These are phyloP conservation scores for Kurtzmaniella quercitrusa DNA, from an alignment of 1,139 yeast species.

Conservation along the genomic window DNA sequence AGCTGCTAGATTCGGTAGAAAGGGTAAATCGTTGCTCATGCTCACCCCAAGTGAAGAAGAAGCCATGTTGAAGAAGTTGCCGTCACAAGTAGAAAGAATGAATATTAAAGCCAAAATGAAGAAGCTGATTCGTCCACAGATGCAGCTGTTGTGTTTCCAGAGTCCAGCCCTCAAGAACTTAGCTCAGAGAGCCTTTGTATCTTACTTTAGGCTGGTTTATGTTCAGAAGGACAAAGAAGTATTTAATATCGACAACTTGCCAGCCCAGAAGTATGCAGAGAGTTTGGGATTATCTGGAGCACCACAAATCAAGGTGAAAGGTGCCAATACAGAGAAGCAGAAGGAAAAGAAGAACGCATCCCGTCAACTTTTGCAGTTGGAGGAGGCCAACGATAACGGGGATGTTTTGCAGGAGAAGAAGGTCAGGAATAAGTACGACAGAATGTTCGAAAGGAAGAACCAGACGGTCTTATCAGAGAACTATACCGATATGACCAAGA, in stretches of 20 bases:
- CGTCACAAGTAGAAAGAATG: conserved; percentile 66
- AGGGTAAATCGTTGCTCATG: conserved; percentile 82
- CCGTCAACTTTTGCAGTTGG: conserved; percentile 55
- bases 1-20: conserved; percentile 88
- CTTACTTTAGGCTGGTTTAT: conserved; percentile 80
- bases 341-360: conserved; percentile 83
- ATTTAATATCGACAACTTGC: conserved; percentile 70
- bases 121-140: conserved; percentile 74
- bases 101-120: conserved; percentile 74
- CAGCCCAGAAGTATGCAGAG: conserved; percentile 79
- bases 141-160: conserved; percentile 87
- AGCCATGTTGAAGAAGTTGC: conserved; percentile 65
- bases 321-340: conserved; percentile 35
- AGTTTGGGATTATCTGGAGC: conserved; percentile 95
- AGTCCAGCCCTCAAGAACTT: conserved; percentile 88
- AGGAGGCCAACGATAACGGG: conserved; percentile 61
- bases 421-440: conserved; percentile 84
- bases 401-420: conserved; percentile 41
- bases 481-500: conserved; percentile 46
- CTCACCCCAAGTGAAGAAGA: conserved; percentile 80
- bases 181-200: conserved; percentile 93
- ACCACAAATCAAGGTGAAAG: conserved; percentile 77
- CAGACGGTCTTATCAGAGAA: conserved; percentile 91
- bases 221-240: conserved; percentile 86
- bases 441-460: conserved; percentile 93